Evolutionary conservation across 108 stramenopile genomes (phyloP).

Genomic region (Aurantiochytrium sp.): DNA sequence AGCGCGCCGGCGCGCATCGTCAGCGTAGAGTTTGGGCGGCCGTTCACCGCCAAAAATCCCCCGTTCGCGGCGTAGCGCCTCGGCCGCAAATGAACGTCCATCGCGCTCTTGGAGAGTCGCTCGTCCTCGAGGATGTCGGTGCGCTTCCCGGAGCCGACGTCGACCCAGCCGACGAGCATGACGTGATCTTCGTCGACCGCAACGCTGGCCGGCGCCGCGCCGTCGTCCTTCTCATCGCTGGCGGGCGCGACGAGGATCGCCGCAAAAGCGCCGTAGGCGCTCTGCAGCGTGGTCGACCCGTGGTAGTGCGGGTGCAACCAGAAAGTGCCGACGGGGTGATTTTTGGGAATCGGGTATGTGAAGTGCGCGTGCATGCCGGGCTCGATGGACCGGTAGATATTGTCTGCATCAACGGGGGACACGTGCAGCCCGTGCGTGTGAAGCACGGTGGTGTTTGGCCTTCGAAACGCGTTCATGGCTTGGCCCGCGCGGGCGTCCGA

Average conservation of each 20-base stretch:
- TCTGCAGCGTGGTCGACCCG: conserved; percentile 6
- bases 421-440: conserved; percentile 37
- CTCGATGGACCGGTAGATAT: background rate
- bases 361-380: background rate
- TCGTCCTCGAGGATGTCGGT: conserved; percentile 10
- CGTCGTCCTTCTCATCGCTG: background rate
- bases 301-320: conserved; percentile 31
- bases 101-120: background rate
- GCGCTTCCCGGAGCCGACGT: conserved; percentile 12
- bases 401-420: conserved; percentile 14
- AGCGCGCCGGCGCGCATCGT: background rate
- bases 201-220: background rate
- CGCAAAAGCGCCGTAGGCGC: background rate
- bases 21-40: background rate
- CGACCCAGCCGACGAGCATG: background rate
- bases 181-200: background rate
- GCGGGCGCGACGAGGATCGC: background rate
- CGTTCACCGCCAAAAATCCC: background rate
- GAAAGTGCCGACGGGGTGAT: conserved; percentile 32
- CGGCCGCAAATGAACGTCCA: background rate
- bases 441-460: conserved; percentile 32
- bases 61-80: background rate
- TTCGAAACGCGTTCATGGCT: background rate
- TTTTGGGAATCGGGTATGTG: background rate
- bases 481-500: background rate